These are phyloP conservation scores for Lavandula angustifolia DNA, from an alignment of 257 asterid genomes.

Conservation along the genomic window DNA sequence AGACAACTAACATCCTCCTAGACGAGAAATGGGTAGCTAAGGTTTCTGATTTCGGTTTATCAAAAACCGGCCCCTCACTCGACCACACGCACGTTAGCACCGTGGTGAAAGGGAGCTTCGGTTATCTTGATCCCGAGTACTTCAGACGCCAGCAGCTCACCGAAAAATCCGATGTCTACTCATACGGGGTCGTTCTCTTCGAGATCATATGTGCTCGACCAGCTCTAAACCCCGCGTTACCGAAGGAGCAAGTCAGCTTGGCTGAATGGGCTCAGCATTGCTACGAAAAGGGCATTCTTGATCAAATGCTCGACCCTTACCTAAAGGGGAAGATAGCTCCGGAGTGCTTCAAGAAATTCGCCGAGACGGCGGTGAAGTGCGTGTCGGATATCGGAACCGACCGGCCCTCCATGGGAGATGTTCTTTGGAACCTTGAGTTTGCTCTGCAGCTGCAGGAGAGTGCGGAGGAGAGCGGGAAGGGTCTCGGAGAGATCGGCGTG, in stretches of 20 bases:
- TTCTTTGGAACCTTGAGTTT: slow-evolving; percentile 89
- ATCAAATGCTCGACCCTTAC: slow-evolving; percentile 73
- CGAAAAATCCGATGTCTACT: slow-evolving; percentile 82
- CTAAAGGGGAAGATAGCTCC: slow-evolving; percentile 91
- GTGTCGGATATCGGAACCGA: slow-evolving; percentile 78
- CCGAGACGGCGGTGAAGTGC: slow-evolving; percentile 89
- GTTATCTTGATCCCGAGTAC: slow-evolving; percentile 89
- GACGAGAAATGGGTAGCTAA: slow-evolving; percentile 93
- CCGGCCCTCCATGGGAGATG: slow-evolving; percentile 93
- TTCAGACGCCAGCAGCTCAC: slow-evolving; percentile 85
- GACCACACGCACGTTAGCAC: slow-evolving; percentile 93
- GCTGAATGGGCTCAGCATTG: slow-evolving; percentile 95
- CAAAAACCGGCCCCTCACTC: slow-evolving; percentile 84
- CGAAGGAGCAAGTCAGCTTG: slow-evolving; percentile 86
- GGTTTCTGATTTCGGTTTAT: slow-evolving; percentile 86
- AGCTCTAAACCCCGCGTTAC: slow-evolving; percentile 72
- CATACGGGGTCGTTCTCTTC: slow-evolving; percentile 74
- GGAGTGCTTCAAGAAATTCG: slow-evolving; percentile 79
- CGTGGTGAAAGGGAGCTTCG: slow-evolving; percentile 84
- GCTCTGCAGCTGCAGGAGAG: slow-evolving; percentile 94
- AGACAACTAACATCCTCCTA: slow-evolving; percentile 87
- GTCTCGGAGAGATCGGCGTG: slow-evolving; percentile 43
- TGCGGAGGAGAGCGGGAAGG: slow-evolving; percentile 80
- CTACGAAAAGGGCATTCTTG: slow-evolving; percentile 71
- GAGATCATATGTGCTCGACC: slow-evolving; percentile 90